These are phyloP conservation scores for Botrytis fabae DNA, from an alignment of 2,329 filamentous ascomycete species.

Conservation along the genomic window DNA sequence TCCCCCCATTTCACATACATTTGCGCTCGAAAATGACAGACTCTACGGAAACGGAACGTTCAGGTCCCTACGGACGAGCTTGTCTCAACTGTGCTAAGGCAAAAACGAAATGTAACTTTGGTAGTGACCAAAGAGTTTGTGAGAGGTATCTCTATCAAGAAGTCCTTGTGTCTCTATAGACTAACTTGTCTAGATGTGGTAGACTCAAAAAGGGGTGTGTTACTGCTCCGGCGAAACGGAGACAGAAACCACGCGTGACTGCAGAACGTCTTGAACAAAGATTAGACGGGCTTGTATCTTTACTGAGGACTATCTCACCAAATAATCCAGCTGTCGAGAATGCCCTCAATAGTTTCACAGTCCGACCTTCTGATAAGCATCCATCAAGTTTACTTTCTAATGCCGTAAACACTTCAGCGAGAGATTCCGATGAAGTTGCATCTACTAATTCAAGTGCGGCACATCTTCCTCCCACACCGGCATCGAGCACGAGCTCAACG, in stretches of 20 bases:
- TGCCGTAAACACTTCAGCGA: not conserved
- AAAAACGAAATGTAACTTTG: constrained; percentile 18
- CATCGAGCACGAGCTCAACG: not conserved
- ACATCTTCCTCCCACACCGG: constrained; percentile 6
- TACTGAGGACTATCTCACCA: constrained; percentile 15
- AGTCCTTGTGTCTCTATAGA: not conserved
- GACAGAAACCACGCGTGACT: constrained; percentile 22
- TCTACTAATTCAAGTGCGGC: not conserved
- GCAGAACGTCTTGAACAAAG: constrained; percentile 29
- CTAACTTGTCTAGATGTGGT: constrained; percentile 23
- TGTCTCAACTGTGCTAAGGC: constrained; percentile 18
- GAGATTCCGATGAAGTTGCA: not conserved
- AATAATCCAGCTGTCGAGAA: constrained; percentile 18
- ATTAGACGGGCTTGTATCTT: constrained; percentile 27
- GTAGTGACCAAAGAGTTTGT: constrained; percentile 11
- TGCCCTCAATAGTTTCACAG: constrained; percentile 4
- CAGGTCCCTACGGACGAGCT: constrained; percentile 11
- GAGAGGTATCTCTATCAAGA: constrained; percentile 5
- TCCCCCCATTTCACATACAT: not conserved
- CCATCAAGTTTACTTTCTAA: not conserved
- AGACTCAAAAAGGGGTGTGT: constrained; percentile 26
- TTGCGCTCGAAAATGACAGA: not conserved
- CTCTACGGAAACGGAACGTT: constrained; percentile 14
- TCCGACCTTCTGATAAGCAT: not conserved
- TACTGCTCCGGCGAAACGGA: constrained; percentile 22